These are phyloP conservation scores for Ophiostoma piceae DNA, from an alignment of 2,329 filamentous ascomycete species.

Conservation along the genomic window DNA sequence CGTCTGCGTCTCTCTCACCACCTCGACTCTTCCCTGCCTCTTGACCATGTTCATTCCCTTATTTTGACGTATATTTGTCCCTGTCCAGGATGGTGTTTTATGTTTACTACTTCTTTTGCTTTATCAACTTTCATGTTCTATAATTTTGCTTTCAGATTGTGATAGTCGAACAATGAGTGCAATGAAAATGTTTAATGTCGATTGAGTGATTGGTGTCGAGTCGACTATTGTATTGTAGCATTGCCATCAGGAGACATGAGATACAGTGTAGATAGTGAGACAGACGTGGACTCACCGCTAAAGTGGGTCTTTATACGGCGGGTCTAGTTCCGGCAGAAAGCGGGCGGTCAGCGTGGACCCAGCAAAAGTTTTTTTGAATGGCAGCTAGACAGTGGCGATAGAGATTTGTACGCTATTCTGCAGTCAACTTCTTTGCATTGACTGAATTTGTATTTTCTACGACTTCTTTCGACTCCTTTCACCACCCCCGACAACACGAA, in stretches of 20 bases:
- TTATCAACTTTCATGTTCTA: conserved; percentile 16
- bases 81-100: conserved; percentile 23
- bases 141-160: conserved; percentile 14
- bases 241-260: too few relatives aligned
- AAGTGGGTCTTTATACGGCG: neutral
- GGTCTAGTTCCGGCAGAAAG: neutral
- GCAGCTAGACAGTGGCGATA: neutral
- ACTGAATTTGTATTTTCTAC: too few relatives aligned
- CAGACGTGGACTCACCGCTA: neutral
- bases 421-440: neutral
- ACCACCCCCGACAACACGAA: too few relatives aligned
- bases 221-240: too few relatives aligned
- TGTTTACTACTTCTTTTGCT: conserved; percentile 1
- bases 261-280: neutral
- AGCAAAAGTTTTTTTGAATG: conserved; percentile 16
- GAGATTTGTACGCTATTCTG: conserved; percentile 8
- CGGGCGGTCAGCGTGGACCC: conserved; percentile 11
- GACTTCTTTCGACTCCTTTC: too few relatives aligned
- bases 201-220: neutral
- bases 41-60: neutral
- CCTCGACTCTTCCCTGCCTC: neutral
- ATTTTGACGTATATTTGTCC: conserved; percentile 18
- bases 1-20: neutral
- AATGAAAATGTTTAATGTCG: neutral
- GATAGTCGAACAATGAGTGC: neutral